Base-by-base conservation (phyloP, 805 yeast genomes). In the Lipomyces sp. region DNA sequence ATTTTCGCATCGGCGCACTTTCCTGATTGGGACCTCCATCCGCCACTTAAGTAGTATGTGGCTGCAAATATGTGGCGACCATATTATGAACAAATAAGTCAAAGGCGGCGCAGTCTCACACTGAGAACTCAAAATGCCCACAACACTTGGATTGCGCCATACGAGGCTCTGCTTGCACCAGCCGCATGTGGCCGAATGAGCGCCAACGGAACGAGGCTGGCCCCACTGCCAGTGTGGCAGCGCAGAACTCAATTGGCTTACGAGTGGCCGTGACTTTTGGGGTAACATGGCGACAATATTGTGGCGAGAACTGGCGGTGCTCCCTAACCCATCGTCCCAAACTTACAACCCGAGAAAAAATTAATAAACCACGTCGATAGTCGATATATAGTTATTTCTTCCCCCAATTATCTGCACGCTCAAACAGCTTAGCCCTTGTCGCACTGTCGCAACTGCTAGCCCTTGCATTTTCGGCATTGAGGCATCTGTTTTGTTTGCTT, bases 211-310 rank as follows among this genome's bases (percentile, higher is more conserved):
- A 24, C 54, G 4, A n/a, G 54, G 15, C 34, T 8, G 54, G 11
- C n/a, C 53, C 7, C 54, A 18, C 30, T 33, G 30, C 15, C 7
- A 10, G 29, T 51, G 58, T 55, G 58, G 58, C 39, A 29, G 42
- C 45, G 13, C 8, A 4, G 58, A 55, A 11, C 33, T 32, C 24
- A 24, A 13, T 15, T 55, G 45, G 24, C 18, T 32, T 33, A 5
- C n/a, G 58, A 55, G 37, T 32, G 58, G 58, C 58, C 39, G 18
- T 4, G 48, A 42, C 18, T 42, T n/a, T 24, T 15, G 48, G 42
- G 58, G 58, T 15, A 10, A 11, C 29, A 55, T 33, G 58, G 58
- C 58, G 58, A n/a, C 58, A 55, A 55, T 55, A 7, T 13, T 33
- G 29, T 18, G 58, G 42, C 42, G 37, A 33, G 29, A 32, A 29